These are phyloP conservation scores for Gracilaria caudata DNA, from an alignment of 23 red algal genomes.

Conservation along the genomic window DNA sequence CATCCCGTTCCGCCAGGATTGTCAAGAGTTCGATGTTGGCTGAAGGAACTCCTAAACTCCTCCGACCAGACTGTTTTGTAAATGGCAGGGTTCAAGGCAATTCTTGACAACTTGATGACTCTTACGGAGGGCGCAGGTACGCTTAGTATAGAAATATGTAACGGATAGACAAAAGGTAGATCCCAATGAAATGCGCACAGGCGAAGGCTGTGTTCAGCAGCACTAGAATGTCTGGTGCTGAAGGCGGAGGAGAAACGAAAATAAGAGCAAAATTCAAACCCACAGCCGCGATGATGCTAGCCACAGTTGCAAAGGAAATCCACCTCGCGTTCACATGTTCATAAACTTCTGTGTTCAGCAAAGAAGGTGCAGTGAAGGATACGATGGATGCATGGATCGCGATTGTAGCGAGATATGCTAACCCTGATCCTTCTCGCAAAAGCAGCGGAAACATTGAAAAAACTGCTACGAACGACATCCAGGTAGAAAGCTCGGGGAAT, in stretches of 20 bases:
- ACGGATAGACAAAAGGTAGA: slow-evolving; percentile 30
- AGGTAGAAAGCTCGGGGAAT: slow-evolving; percentile 43
- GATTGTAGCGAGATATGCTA: slow-evolving; percentile 47
- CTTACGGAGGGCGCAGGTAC: background rate
- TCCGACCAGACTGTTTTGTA: no score
- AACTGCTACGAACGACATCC: slow-evolving; percentile 54
- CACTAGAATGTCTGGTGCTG: slow-evolving; percentile 38
- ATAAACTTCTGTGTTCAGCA: background rate
- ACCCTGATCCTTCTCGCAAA: slow-evolving; percentile 55
- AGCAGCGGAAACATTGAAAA: slow-evolving; percentile 77
- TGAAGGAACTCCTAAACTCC: no score
- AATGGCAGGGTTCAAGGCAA: background rate
- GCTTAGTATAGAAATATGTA: slow-evolving; percentile 2
- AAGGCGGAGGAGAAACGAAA: slow-evolving; percentile 17
- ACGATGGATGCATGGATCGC: slow-evolving; percentile 37
- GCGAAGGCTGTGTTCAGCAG: slow-evolving; percentile 59
- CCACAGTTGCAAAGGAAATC: background rate
- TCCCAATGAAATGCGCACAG: slow-evolving; percentile 22
- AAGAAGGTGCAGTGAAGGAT: background rate
- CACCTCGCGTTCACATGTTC: background rate
- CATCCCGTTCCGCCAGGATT: background rate
- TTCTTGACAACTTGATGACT: background rate
- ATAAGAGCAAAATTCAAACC: slow-evolving; percentile 45
- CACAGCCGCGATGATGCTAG: background rate
- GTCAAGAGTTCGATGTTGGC: background rate